Base-by-base conservation (phyloP, 306 rosid species). In the Quercus robur region DNA sequence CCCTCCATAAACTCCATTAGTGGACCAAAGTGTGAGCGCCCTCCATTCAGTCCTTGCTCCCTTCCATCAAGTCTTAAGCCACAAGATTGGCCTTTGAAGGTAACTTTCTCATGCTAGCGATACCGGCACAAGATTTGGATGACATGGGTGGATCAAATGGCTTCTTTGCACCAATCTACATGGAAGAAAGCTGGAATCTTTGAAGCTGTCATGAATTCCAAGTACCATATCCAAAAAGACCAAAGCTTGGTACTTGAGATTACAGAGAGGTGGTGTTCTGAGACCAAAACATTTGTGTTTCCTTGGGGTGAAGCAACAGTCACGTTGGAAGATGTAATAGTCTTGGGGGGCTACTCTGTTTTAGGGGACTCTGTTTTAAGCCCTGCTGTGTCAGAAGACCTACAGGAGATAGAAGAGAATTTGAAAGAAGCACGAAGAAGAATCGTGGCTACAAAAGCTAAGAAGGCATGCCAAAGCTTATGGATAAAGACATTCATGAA, bases 281-380 rank as follows among this genome's bases (percentile, higher is more conserved):
- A 78, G 63, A 86, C 89, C 7, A 90, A 86, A 1, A 85, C 87
- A 0, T 85, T 85, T 14, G 30, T 86, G 19, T 90, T 88, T 62
- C 81, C 91, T 0, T 88, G 90, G 90, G 91, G 76, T 38, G 92
- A 86, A 79, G 89, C 87, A 12, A 85, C 91, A 0, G 78, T 90
- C 71, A 87, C 92, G 0, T 76, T 91, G 82, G 92, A 91, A 77
- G 95, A 91, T 81, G 69, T 87, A 1, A 77, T 84, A 84, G 66
- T 88, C 31, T 68, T 78, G 17, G 77, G 82, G 4, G 77, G 82
- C 7, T 82, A 28, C 44, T 74, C 80, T 3, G 79, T 82, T 63
- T 73, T 77, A 54, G 85, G 82, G 0, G 71, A 73, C 71, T 77
- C 79, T 73, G 52, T 73, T 55, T 73, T 56, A 0, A 41, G 58